Evolutionary conservation across 768 basidiomycete species (phyloP).

Genomic region (Suillus brevipes): DNA sequence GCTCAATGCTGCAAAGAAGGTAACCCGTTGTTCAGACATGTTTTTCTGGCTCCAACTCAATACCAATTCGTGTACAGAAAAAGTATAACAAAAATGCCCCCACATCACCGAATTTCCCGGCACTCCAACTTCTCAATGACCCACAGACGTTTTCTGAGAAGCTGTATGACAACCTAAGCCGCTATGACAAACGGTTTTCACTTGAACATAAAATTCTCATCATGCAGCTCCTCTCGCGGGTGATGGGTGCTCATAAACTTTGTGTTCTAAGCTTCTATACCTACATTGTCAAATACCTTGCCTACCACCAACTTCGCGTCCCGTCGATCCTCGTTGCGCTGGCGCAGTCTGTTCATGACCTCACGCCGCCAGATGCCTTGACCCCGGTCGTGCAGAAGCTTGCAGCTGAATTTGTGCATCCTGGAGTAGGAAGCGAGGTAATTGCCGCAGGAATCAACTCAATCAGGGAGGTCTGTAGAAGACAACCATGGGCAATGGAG

Average conservation of each 20-base stretch:
- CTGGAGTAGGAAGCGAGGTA: slow-evolving; percentile 93
- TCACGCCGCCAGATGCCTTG: slow-evolving; percentile 91
- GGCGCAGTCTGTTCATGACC: slow-evolving; percentile 92
- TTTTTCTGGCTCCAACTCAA: slow-evolving; percentile 9
- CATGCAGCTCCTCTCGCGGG: slow-evolving; percentile 94
- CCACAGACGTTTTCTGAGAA: slow-evolving; percentile 96
- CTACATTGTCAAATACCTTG: slow-evolving; percentile 92
- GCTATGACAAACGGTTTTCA: slow-evolving; percentile 91
- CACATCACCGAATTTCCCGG: slow-evolving; percentile 76
- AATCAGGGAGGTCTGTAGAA: slow-evolving; percentile 88
- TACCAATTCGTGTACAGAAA: slow-evolving; percentile 43
- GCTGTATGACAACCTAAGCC: slow-evolving; percentile 80
- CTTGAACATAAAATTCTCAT: slow-evolving; percentile 96
- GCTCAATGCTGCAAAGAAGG: slow-evolving; percentile 76
- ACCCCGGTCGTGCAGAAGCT: slow-evolving; percentile 89
- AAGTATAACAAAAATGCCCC: slow-evolving; percentile 27
- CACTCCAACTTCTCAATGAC: slow-evolving; percentile 89
- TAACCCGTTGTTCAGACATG: slow-evolving; percentile 24
- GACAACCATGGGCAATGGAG: slow-evolving; percentile 98
- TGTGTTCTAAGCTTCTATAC: slow-evolving; percentile 94
- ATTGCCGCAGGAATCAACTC: slow-evolving; percentile 96
- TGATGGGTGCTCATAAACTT: slow-evolving; percentile 91
- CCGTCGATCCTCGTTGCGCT: slow-evolving; percentile 92
- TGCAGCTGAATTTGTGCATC: slow-evolving; percentile 95
- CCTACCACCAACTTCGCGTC: slow-evolving; percentile 87